Conservation (phyloP, 108 stramenopile genomes). For the Skeletonema menzelii region DNA sequence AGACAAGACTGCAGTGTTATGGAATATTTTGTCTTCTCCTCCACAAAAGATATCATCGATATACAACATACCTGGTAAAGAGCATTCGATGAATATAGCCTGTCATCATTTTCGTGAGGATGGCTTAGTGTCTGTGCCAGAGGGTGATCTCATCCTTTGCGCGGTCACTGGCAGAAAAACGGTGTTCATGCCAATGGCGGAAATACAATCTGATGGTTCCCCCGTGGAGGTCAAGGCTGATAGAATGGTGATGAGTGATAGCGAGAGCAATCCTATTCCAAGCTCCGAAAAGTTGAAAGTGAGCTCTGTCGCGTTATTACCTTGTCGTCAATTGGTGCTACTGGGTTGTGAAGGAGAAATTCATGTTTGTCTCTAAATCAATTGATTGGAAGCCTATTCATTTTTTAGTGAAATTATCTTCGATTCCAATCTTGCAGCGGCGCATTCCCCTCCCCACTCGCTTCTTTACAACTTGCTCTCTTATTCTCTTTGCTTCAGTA, state of each 20-base stretch:
- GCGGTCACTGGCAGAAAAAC: constrained; percentile 23
- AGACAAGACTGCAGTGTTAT: constrained; percentile 32
- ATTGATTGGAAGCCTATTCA: neutral
- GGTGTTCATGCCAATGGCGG: constrained; percentile 18
- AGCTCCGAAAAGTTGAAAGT: constrained; percentile 26
- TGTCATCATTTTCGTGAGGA: constrained; percentile 14
- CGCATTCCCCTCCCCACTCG: too few species aligned
- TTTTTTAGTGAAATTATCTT: too few species aligned
- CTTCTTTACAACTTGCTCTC: too few species aligned
- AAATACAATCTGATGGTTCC: neutral
- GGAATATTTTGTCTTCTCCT: constrained; percentile 21
- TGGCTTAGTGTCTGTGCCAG: constrained; percentile 37
- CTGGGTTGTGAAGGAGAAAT: constrained; percentile 29
- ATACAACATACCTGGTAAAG: constrained; percentile 36
- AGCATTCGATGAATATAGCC: constrained; percentile 21
- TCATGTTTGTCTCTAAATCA: constrained; percentile 20
- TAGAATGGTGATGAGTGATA: constrained; percentile 28
- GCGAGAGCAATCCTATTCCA: constrained; percentile 24
- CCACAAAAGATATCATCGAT: constrained; percentile 27
- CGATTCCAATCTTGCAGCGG: too few species aligned
- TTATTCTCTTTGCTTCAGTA: too few species aligned
- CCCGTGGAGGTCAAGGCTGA: constrained; percentile 15
- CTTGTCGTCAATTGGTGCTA: constrained; percentile 22
- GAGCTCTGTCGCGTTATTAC: constrained; percentile 24
- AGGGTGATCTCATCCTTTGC: constrained; percentile 18